Base-by-base conservation (phyloP, 768 basidiomycete species). In the Naganishia onofrii region DNA sequence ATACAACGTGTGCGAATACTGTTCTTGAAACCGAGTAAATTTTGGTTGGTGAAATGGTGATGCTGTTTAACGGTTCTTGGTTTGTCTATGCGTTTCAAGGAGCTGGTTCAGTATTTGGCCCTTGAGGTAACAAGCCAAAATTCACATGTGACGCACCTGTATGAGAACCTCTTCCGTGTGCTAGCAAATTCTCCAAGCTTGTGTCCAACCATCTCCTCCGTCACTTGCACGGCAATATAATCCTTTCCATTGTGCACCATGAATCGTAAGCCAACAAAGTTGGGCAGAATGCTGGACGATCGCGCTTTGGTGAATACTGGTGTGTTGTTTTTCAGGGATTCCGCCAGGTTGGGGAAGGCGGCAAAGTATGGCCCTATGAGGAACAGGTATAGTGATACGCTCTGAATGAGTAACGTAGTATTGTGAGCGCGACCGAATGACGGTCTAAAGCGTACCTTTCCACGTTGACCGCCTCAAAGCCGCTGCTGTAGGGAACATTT, bases 191-290 rank as follows among this genome's bases (percentile, higher is more conserved):
- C 93, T 66, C 95, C 95, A 65, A 98, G 82, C 81, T 99, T 99
- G 80, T 99, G 94, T 0, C 95, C 95, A 1, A 99, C 92, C 95
- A 98, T 98, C 80, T 97, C 95, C 79, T 94, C 92, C 3, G 91
- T 93, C 73, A 99, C 85, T 53, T 85, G 82, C 48, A 99, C 89
- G 0, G 93, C 93, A 5, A 89, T 69, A 80, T 92, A 95, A 75
- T 91, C 87, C 82, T 89, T 92, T 42, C 95, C 95, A 74, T 97
- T 97, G 82, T 99, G 93, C 2, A 99, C 92, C 81, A 90, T 83
- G 80, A 99, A 97, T 46, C 88, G 87, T 42, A 94, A 83, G 3
- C 95, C 95, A 58, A 98, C 92, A 75, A 95, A 97, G 74, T 92
- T 93, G 0, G 95, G 95, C 1, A 99, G 84, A 78, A 99, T 90